Evolutionary conservation across 352 stramenopile species (phyloP), one percentile per base, ranked within the genome.

Genomic region (Aphanomyces euteiches): DNA sequence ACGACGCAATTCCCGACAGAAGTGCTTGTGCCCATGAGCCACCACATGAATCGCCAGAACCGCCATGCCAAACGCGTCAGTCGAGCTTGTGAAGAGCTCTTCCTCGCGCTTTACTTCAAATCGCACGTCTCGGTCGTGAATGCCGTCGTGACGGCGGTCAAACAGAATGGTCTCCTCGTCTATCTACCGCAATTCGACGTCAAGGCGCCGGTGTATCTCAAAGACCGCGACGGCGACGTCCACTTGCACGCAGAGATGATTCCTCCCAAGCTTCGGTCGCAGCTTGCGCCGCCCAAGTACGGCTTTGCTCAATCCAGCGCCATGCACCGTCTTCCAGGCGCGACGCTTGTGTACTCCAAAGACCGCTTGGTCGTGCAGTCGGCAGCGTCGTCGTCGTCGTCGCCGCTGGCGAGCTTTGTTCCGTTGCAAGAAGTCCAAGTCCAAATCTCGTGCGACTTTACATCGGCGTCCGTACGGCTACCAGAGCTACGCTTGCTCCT

Each of bases 111-210:
- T 13, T 98, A 97, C 77, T 97, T 98, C 67, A 95, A 82, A 69
- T 90, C 87, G 41, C 85, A 97, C 73, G 84, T 84, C 1, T 81
- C 96, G 12, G 83, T 85, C 21, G 87, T 90, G 1, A 73, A 87
- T 28, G 93, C 90, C 21, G 90, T 98, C 59, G 92, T 98, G 53
- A 93, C 88, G 54, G 78, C 86, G 39, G 76, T 98, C 72, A 89
- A 93, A 73, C 78, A 90, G 65, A 98, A 98, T 73, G 93, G 93
- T 8, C 91, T 98, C 72, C 87, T 96, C 28, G 91, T 96, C 28
- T 98, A 97, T 75, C 76, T 98, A 13, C 93, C 93, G 7, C 86
- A 88, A 53, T 98, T 97, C 73, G 92, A 98, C 68, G 71, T 97
- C 28, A 89, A 90, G 56, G 90, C 85, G 3, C 91, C 92, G 12